phyloP scores from a whole-genome alignment of 805 yeast species.

The Debaryomyces tyrocola region DNA sequence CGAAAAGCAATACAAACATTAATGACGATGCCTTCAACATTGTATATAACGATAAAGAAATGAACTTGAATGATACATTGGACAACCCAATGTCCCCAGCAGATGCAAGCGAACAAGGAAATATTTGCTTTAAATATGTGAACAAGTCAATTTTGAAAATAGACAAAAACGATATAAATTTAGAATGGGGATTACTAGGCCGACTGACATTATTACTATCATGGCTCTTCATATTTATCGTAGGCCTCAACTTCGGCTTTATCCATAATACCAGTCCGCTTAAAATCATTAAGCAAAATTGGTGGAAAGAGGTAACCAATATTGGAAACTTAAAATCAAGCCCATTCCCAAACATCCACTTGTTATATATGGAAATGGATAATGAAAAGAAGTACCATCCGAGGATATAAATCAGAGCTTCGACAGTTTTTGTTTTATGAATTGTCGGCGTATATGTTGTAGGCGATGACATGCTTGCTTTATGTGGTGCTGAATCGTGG shows the following conservation, averaged over 20 bases:
- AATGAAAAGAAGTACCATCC: slow-evolving; percentile 77
- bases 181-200: neutral
- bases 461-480: no score
- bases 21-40: slow-evolving; percentile 89
- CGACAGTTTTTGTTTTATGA: slow-evolving; percentile 4
- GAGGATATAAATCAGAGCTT: slow-evolving; percentile 31
- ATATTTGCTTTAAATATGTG: slow-evolving; percentile 50
- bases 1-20: slow-evolving; percentile 86
- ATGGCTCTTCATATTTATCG: slow-evolving; percentile 8
- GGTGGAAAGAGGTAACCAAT: slow-evolving; percentile 82
- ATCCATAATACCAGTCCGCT: slow-evolving; percentile 47
- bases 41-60: slow-evolving; percentile 83
- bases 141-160: slow-evolving; percentile 19
- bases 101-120: slow-evolving; percentile 85
- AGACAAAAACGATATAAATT: slow-evolving; percentile 13
- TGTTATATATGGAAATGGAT: slow-evolving; percentile 77
- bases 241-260: slow-evolving; percentile 51
- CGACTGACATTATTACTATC: neutral
- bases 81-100: slow-evolving; percentile 95
- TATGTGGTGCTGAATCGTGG: neutral
- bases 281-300: slow-evolving; percentile 60
- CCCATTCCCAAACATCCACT: slow-evolving; percentile 94
- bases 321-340: slow-evolving; percentile 82
- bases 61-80: slow-evolving; percentile 75
- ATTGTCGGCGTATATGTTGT: no score